These are phyloP conservation scores for Gardenia jasminoides DNA, from an alignment of 257 asterid genomes.

Conservation along the genomic window DNA sequence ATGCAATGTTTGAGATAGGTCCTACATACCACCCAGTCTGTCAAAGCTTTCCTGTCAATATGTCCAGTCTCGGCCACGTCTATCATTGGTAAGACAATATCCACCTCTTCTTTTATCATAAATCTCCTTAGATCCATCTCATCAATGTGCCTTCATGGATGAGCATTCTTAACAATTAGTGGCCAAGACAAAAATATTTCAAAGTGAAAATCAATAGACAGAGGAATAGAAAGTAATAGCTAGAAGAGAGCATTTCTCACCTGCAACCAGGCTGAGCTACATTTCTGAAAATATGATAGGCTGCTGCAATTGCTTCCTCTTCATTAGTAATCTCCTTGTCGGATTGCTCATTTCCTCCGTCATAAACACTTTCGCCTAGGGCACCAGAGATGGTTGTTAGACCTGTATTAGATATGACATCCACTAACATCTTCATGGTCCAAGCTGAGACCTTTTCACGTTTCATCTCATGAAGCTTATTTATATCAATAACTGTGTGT, in stretches of 20 bases:
- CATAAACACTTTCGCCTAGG: constrained; percentile 47
- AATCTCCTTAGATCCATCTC: constrained; percentile 68
- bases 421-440: constrained; percentile 88
- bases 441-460: constrained; percentile 83
- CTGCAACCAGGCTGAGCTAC: constrained; percentile 71
- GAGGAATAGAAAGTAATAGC: not conserved
- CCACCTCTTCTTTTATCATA: constrained; percentile 88
- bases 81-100: constrained; percentile 67
- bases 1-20: not conserved
- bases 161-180: not conserved
- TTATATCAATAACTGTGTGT: constrained; percentile 53
- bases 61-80: constrained; percentile 62
- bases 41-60: constrained; percentile 59
- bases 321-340: constrained; percentile 76
- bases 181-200: not conserved
- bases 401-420: constrained; percentile 67
- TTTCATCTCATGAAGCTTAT: constrained; percentile 71
- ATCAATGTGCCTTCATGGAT: constrained; percentile 55
- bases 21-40: constrained; percentile 73
- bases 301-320: constrained; percentile 87
- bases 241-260: constrained; percentile 39
- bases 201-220: constrained; percentile 10
- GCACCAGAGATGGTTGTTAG: constrained; percentile 62
- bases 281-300: constrained; percentile 72
- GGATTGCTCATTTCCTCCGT: constrained; percentile 40